Conservation (phyloP, 2,329 filamentous ascomycete species). For the Fusarium odoratissimum region DNA sequence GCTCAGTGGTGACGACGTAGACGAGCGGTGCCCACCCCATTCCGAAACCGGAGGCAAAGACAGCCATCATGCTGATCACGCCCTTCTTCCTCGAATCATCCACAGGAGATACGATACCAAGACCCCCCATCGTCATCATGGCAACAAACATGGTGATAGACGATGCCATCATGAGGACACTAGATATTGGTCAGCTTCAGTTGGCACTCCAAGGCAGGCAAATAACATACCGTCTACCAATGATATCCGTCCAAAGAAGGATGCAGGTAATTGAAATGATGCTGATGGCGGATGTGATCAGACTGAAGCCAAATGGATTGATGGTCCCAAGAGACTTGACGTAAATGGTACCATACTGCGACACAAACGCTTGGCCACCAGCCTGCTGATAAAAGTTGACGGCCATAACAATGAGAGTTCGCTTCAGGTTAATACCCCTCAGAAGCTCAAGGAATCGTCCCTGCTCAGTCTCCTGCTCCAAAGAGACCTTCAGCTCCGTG, state of each 20-base stretch:
- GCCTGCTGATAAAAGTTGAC: conserved; percentile 36
- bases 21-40: conserved; percentile 23
- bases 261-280: not conserved
- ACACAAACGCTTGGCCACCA: conserved; percentile 38
- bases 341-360: conserved; percentile 40
- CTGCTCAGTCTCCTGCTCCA: conserved; percentile 38
- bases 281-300: conserved; percentile 41
- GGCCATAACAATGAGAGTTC: conserved; percentile 22
- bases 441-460: conserved; percentile 24
- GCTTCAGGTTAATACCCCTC: conserved; percentile 17
- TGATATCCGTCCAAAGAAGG: conserved; percentile 4
- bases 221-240: conserved; percentile 25
- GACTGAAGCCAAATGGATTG: conserved; percentile 43
- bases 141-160: conserved; percentile 33
- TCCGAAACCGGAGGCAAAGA: conserved; percentile 34
- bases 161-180: conserved; percentile 24
- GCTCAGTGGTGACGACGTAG: conserved; percentile 38
- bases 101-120: conserved; percentile 33
- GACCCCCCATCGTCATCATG: conserved; percentile 42
- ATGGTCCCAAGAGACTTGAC: conserved; percentile 38
- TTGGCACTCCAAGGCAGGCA: fast-evolving
- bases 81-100: conserved; percentile 34
- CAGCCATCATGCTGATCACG: conserved; percentile 40
- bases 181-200: not conserved
- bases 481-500: not conserved